A percentile compares a stretch with the other conserved stretches of the same genome.
phyloP scores from a whole-genome alignment of 2,329 filamentous ascomycete species.

The Allantophomopsis lycopodina region DNA sequence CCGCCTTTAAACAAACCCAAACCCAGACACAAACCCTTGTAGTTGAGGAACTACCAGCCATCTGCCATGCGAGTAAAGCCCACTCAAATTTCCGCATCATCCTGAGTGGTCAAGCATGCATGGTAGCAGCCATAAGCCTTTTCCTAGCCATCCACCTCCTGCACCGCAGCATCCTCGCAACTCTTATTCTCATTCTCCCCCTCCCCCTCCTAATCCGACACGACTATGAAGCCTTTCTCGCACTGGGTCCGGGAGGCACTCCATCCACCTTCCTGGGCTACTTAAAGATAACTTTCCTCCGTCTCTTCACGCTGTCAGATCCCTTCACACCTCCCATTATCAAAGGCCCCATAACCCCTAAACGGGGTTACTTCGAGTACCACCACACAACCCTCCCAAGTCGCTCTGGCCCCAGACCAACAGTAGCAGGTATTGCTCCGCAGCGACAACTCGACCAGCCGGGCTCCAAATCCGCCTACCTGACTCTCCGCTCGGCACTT shows the following conservation, averaged over 20 bases:
- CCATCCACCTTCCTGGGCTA: slow-evolving; percentile 63
- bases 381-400: slow-evolving; percentile 35
- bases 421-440: slow-evolving; percentile 63
- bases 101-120: slow-evolving; percentile 12
- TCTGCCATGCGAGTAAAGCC: slow-evolving; percentile 9
- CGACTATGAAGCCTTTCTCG: slow-evolving; percentile 65
- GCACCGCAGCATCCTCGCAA: slow-evolving; percentile 30
- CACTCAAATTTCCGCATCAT: slow-evolving; percentile 14
- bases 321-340: slow-evolving; percentile 47
- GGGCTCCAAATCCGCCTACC: slow-evolving; percentile 37
- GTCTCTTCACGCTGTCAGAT: slow-evolving; percentile 56
- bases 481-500: slow-evolving; percentile 37
- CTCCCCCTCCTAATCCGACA: slow-evolving; percentile 37
- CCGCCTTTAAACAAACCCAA: no score
- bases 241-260: slow-evolving; percentile 68
- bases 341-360: slow-evolving; percentile 34
- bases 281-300: slow-evolving; percentile 57
- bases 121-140: slow-evolving; percentile 35
- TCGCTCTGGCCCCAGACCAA: slow-evolving; percentile 49
- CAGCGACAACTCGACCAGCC: slow-evolving; percentile 66
- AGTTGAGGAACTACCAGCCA: slow-evolving; percentile 5
- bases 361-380: slow-evolving; percentile 40
- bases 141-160: slow-evolving; percentile 37
- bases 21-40: no score
- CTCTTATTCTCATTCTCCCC: slow-evolving; percentile 35